phyloP scores from a whole-genome alignment of 2,329 filamentous ascomycete species.

The Polytolypa hystricis region DNA sequence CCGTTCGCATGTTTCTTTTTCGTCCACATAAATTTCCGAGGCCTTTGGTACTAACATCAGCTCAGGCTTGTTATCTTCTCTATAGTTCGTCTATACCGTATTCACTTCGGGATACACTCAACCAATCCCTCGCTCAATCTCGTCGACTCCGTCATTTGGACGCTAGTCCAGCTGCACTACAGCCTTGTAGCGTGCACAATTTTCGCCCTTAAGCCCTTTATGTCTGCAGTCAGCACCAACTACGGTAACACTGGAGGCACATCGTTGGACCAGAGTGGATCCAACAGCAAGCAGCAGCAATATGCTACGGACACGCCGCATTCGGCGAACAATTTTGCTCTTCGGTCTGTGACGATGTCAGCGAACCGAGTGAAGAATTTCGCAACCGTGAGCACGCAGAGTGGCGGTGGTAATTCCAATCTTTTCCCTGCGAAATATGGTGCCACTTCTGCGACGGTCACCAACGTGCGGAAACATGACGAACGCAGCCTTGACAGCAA shows the following conservation, averaged over 20 bases:
- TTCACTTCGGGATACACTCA: conserved; percentile 19
- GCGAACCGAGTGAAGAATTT: neutral
- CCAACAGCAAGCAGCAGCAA: neutral
- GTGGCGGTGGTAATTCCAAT: neutral
- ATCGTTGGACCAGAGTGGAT: neutral
- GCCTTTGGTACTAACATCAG: conserved; percentile 4
- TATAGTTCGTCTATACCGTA: conserved; percentile 25
- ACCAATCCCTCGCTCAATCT: conserved; percentile 26
- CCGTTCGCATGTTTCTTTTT: neutral
- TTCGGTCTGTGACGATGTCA: neutral
- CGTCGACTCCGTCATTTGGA: conserved; percentile 25
- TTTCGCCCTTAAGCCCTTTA: conserved; percentile 27
- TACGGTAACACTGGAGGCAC: conserved; percentile 25
- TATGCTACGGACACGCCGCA: neutral
- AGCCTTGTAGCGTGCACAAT: conserved; percentile 27
- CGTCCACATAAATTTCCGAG: neutral
- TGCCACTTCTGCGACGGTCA: neutral
- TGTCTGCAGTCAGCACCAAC: conserved; percentile 26
- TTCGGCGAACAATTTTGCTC: neutral
- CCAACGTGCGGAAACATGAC: neutral
- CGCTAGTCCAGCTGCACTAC: conserved; percentile 26
- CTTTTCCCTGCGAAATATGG: neutral
- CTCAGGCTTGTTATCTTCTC: conserved; percentile 27
- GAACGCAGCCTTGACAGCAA: neutral
- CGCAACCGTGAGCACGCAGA: neutral